These are phyloP conservation scores for Arabidopsis hybrid DNA, from an alignment of 441 rosid species.

Conservation along the genomic window DNA sequence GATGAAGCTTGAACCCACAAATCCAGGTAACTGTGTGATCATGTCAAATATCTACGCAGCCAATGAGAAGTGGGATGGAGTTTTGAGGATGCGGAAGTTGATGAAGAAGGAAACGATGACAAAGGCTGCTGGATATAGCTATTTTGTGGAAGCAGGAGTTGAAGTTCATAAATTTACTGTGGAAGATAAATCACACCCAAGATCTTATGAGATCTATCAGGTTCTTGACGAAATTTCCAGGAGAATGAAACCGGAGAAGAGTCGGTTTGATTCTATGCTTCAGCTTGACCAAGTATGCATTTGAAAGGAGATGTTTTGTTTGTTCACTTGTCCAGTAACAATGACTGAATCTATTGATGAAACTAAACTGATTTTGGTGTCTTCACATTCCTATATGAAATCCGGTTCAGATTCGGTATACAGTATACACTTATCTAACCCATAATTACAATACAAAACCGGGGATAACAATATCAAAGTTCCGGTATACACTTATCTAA, in stretches of 20 bases:
- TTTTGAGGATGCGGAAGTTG: conserved; percentile 68
- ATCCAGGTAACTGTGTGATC: conserved; percentile 53
- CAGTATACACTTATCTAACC: not conserved
- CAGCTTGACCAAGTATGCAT: conserved; percentile 46
- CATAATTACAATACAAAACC: too few relatives aligned
- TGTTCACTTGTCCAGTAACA: not conserved
- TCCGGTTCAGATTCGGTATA: conserved; percentile 1
- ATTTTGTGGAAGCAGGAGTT: conserved; percentile 61
- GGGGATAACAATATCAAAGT: too few relatives aligned
- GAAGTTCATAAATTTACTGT: conserved; percentile 72
- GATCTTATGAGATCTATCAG: conserved; percentile 55
- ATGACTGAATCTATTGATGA: conserved; percentile 10
- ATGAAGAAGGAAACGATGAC: conserved; percentile 68
- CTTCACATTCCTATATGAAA: not conserved
- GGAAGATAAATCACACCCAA: conserved; percentile 68
- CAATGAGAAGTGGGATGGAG: conserved; percentile 63
- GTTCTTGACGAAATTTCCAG: conserved; percentile 49
- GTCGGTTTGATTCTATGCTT: conserved; percentile 37
- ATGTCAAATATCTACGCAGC: conserved; percentile 52
- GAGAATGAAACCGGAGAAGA: conserved; percentile 50
- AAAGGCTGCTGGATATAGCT: conserved; percentile 79
- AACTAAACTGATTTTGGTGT: conserved; percentile 6
- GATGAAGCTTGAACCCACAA: conserved; percentile 69
- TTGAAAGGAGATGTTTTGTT: conserved; percentile 26
- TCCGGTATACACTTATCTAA: too few relatives aligned